A percentile compares a stretch with the other conserved stretches of the same genome.
phyloP scores from a whole-genome alignment of 2,329 filamentous ascomycete species.

The Lachnellula arida region DNA sequence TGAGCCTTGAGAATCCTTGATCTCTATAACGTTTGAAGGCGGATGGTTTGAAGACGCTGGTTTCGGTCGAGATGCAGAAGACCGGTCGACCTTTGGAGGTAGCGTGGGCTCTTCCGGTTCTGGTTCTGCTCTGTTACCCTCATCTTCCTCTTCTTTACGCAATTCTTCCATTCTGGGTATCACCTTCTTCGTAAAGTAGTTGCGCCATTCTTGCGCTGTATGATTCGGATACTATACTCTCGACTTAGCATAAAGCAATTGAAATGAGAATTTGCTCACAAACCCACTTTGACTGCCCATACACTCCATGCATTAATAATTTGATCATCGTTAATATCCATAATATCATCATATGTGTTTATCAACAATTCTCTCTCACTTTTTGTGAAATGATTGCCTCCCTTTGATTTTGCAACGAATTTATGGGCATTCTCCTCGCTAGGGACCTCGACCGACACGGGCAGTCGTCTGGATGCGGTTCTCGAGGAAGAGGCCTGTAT shows the following conservation, averaged over 20 bases:
- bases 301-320: constrained; percentile 27
- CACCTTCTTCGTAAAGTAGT: constrained; percentile 25
- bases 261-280: not conserved
- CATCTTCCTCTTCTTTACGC: not conserved
- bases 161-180: constrained; percentile 6
- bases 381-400: constrained; percentile 19
- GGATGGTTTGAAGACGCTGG: not conserved
- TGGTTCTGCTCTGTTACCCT: not conserved
- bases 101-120: not conserved
- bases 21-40: not conserved
- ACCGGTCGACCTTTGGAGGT: not conserved
- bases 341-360: constrained; percentile 19
- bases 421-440: not conserved
- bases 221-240: constrained; percentile 25
- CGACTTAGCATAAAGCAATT: not conserved
- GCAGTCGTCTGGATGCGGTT: not conserved
- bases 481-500: not conserved
- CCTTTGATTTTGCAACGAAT: constrained; percentile 6
- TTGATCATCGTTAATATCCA: constrained; percentile 18
- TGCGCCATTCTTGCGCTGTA: constrained; percentile 31
- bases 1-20: constrained; percentile 15
- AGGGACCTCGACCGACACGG: not conserved
- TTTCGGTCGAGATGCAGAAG: not conserved
- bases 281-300: constrained; percentile 23
- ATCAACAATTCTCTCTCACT: constrained; percentile 22